phyloP scores from a whole-genome alignment of 2,329 filamentous ascomycete species.

The Chaetomiaceae sp. region DNA sequence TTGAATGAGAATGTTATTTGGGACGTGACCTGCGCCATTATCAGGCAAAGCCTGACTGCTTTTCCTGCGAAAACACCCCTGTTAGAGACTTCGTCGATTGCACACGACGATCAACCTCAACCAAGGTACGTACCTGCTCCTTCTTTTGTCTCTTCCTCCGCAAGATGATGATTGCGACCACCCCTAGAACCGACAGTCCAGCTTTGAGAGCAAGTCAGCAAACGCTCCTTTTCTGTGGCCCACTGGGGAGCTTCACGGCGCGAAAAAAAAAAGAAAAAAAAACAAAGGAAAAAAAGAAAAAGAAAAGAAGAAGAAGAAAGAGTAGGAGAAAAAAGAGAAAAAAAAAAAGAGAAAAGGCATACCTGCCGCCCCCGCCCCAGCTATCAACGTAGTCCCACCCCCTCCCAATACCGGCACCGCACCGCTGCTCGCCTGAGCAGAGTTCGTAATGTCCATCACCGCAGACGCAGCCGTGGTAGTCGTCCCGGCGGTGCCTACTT shows the following conservation, averaged over 20 bases:
- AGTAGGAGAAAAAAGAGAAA: no score
- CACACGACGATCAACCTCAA: neutral
- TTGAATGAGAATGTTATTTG: neutral
- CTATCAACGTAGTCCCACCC: neutral
- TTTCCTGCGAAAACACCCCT: neutral
- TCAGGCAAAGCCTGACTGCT: neutral
- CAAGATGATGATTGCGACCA: neutral
- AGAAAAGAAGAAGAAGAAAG: no score
- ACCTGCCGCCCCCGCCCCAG: neutral
- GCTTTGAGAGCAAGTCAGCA: constrained; percentile 1
- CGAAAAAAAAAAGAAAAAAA: no score
- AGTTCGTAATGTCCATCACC: neutral
- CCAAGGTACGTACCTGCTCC: constrained; percentile 2
- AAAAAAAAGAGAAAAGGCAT: no score
- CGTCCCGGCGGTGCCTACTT: neutral
- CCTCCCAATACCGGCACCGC: neutral
- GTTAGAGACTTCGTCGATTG: neutral
- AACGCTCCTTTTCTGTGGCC: neutral
- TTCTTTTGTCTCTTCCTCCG: neutral
- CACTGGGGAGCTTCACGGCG: no score
- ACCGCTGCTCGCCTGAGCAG: neutral
- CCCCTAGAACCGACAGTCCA: neutral
- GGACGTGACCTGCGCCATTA: neutral
- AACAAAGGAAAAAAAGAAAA: no score
- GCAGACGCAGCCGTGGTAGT: neutral